Base-by-base conservation (phyloP, 2,329 filamentous ascomycete genomes). In the Lachnellula occidentalis region DNA sequence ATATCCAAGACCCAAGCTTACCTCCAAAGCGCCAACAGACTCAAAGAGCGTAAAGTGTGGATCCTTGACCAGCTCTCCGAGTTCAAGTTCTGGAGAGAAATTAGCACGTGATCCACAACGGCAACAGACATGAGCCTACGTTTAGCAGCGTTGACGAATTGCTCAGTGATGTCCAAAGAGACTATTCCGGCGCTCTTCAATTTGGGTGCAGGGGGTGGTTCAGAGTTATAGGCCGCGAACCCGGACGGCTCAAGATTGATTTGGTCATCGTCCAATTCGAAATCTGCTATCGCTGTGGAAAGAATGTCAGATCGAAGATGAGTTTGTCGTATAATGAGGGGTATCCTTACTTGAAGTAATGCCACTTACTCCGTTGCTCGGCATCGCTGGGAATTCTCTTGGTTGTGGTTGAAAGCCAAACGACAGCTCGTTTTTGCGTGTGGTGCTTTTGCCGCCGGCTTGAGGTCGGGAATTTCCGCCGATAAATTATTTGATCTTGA, bases 31-130 rank as follows among this genome's bases (percentile, higher is more conserved):
- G 58, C 90, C 89, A 63, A 99, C 94, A 48, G 92, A 87, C 73
- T 97, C 94, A 64, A 96, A 96, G 4, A 99, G 79, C 1, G 91
- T 95, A 67, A 99, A 97, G 69, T 83, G 84, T 45, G 88, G 89
- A 90, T 97, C 92, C 74, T 96, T 96, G 60, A 97, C 80, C 3
- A 99, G 80, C 63, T 95, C 85, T 34, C 94, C 94, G 7, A 88
- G 83, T 46, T 80, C 73, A 54, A 97, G 76, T 58, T 83, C 91
- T 95, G 58, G 43, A 31, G 12, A 45, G 47, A 17, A 19, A 22
- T 2, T 36, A 66, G 58, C 63, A 67, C 58, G 62, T 65, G 61
- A 64, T 45, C 17, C 15, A 21, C 34, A 43, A 24, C 48, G 46
- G 5, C 7, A 17, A 55, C 48, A 48, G 45, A 39, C 41, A 46